A percentile compares a stretch with the other conserved stretches of the same genome.
phyloP scores from a whole-genome alignment of 495 filamentous ascomycete genomes.

The Clavariopsis aquatica region DNA sequence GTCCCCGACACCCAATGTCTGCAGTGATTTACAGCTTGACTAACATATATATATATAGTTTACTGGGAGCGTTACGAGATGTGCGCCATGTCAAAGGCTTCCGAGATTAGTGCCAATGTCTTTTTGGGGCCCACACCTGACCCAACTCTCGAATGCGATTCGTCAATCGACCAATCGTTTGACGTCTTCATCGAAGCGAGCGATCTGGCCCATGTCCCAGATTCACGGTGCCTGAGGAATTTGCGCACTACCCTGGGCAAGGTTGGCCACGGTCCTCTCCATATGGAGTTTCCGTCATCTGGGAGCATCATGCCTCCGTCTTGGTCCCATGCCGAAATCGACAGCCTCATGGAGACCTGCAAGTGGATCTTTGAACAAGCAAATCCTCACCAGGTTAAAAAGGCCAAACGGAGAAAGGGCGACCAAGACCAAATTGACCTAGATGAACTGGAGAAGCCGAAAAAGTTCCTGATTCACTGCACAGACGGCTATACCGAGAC shows the following conservation, averaged over 20 bases:
- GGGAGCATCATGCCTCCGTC: slow-evolving; percentile 83
- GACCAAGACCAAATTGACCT: slow-evolving; percentile 52
- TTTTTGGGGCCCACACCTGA: slow-evolving; percentile 91
- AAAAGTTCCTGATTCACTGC: slow-evolving; percentile 83
- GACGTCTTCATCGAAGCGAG: slow-evolving; percentile 84
- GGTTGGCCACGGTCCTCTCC: slow-evolving; percentile 46
- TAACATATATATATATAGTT: slow-evolving; percentile 48
- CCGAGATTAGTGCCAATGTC: slow-evolving; percentile 84
- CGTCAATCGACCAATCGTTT: slow-evolving; percentile 46
- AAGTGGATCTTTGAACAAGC: slow-evolving; percentile 85
- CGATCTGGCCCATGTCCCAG: slow-evolving; percentile 72
- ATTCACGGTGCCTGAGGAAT: slow-evolving; percentile 55
- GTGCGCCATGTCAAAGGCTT: slow-evolving; percentile 85
- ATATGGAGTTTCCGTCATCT: slow-evolving; percentile 87
- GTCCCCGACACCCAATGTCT: slow-evolving; percentile 31
- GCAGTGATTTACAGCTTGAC: neutral
- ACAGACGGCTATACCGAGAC: slow-evolving; percentile 96
- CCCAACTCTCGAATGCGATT: slow-evolving; percentile 45
- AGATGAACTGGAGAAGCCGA: slow-evolving; percentile 15
- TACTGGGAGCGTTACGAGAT: slow-evolving; percentile 89
- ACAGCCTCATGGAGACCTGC: slow-evolving; percentile 80
- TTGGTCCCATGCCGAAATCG: slow-evolving; percentile 74
- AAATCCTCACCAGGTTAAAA: slow-evolving; percentile 52
- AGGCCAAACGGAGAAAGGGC: slow-evolving; percentile 34
- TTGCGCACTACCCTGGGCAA: slow-evolving; percentile 58